Conservation (phyloP, 179 eudicot genomes). For the Beta macrorhiza region DNA sequence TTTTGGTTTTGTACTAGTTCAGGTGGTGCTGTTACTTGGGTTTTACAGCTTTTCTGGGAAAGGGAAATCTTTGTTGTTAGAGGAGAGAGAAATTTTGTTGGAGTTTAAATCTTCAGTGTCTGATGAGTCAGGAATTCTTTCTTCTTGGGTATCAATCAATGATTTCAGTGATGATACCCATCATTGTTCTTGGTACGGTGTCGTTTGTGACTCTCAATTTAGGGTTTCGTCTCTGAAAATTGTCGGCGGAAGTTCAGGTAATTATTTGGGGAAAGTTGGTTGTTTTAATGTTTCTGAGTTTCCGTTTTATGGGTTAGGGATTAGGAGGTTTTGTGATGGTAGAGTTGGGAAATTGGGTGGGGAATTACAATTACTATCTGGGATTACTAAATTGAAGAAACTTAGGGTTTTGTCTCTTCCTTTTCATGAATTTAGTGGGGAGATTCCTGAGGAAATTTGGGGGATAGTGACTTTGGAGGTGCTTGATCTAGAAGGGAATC, state of each 20-base stretch:
- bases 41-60: background rate
- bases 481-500: slow-evolving; percentile 74
- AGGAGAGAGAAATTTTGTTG: slow-evolving; percentile 40
- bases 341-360: slow-evolving; percentile 48
- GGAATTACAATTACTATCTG: slow-evolving; percentile 33
- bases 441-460: slow-evolving; percentile 51
- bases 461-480: slow-evolving; percentile 54
- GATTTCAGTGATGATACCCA: slow-evolving; percentile 17
- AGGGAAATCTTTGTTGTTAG: too few relatives aligned
- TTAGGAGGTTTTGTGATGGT: slow-evolving; percentile 44
- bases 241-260: slow-evolving; percentile 39
- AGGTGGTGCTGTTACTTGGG: slow-evolving; percentile 19
- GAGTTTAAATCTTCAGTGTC: slow-evolving; percentile 49
- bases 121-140: slow-evolving; percentile 56
- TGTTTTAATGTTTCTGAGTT: slow-evolving; percentile 38
- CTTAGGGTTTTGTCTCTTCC: slow-evolving; percentile 70
- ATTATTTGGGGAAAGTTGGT: slow-evolving; percentile 26
- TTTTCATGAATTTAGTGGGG: slow-evolving; percentile 50
- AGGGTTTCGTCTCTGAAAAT: slow-evolving; percentile 50
- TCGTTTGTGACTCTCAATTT: slow-evolving; percentile 41
- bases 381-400: slow-evolving; percentile 41
- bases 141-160: slow-evolving; percentile 39
- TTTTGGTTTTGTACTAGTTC: slow-evolving; percentile 2
- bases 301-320: slow-evolving; percentile 54
- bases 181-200: slow-evolving; percentile 64